Evolutionary conservation across 805 yeast species (phyloP).

Genomic region (Torulaspora franciscae): DNA sequence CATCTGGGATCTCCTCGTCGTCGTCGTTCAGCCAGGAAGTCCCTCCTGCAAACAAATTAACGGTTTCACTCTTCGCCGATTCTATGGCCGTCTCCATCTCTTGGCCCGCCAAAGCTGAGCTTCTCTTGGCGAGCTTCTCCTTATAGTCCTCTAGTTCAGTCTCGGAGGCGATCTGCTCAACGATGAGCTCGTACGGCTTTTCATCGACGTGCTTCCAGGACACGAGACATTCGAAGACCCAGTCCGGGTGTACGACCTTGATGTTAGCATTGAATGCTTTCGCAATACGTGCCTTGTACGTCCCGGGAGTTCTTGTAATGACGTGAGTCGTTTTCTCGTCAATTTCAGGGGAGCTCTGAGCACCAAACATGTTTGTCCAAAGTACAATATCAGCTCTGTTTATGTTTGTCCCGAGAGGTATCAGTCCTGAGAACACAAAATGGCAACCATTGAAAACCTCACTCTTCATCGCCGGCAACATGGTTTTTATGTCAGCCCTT

Average conservation of each 20-base stretch:
- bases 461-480: slow-evolving; percentile 70
- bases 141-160: slow-evolving; percentile 37
- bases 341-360: slow-evolving; percentile 68
- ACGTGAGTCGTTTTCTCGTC: slow-evolving; percentile 79
- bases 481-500: slow-evolving; percentile 61
- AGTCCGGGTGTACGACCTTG: slow-evolving; percentile 82
- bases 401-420: slow-evolving; percentile 73
- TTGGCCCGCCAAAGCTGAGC: slow-evolving; percentile 6
- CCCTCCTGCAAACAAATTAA: slow-evolving; percentile 29
- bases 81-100: slow-evolving; percentile 18
- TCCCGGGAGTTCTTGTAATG: slow-evolving; percentile 72
- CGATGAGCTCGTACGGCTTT: slow-evolving; percentile 49
- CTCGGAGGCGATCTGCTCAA: slow-evolving; percentile 44
- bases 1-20: slow-evolving; percentile 27
- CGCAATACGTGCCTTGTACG: slow-evolving; percentile 81
- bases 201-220: slow-evolving; percentile 71
- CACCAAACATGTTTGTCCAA: slow-evolving; percentile 93
- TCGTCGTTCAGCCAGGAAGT: slow-evolving; percentile 34
- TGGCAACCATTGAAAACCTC: slow-evolving; percentile 62
- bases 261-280: slow-evolving; percentile 55
- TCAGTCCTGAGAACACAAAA: slow-evolving; percentile 80
- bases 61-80: slow-evolving; percentile 16
- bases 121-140: slow-evolving; percentile 31
- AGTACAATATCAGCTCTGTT: slow-evolving; percentile 80
- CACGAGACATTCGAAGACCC: slow-evolving; percentile 85